These are phyloP conservation scores for Pharus latifolius DNA, from an alignment of 176 grass and related monocot genomes.

Conservation along the genomic window DNA sequence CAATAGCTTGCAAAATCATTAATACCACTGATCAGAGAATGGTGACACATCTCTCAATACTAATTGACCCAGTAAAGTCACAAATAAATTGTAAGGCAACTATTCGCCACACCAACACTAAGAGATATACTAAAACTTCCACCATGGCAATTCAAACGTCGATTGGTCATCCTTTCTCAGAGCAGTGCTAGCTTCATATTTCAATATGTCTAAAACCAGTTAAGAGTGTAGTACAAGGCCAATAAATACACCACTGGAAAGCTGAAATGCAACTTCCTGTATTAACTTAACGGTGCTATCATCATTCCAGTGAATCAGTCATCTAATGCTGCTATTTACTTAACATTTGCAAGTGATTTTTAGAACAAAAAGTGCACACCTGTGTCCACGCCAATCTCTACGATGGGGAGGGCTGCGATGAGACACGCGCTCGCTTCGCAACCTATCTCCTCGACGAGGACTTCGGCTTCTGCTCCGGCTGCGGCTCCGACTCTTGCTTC, in stretches of 20 bases:
- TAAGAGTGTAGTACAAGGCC: background rate
- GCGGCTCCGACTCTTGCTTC: constrained; percentile 14
- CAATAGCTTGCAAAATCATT: background rate
- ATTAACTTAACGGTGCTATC: background rate
- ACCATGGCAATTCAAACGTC: background rate
- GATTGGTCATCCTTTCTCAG: background rate
- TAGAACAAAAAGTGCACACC: background rate
- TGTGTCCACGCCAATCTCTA: constrained; percentile 18
- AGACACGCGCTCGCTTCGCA: constrained; percentile 24
- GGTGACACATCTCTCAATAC: background rate
- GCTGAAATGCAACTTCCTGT: background rate
- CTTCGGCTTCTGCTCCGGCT: constrained; percentile 34
- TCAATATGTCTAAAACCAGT: background rate
- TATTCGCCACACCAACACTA: background rate
- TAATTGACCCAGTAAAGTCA: background rate
- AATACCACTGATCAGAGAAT: background rate
- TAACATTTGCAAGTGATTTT: background rate
- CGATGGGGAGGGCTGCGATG: constrained; percentile 14
- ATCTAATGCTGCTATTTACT: no score
- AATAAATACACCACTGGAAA: background rate
- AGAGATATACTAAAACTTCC: background rate
- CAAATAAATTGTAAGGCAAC: no score
- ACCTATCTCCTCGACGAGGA: constrained; percentile 16
- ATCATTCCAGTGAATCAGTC: background rate
- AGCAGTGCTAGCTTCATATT: background rate